Percentiles rank a stretch among this genome's conserved stretches.
Evolutionary conservation across 2,329 filamentous ascomycete species (phyloP).

Genomic region (Truncatella angustata): DNA sequence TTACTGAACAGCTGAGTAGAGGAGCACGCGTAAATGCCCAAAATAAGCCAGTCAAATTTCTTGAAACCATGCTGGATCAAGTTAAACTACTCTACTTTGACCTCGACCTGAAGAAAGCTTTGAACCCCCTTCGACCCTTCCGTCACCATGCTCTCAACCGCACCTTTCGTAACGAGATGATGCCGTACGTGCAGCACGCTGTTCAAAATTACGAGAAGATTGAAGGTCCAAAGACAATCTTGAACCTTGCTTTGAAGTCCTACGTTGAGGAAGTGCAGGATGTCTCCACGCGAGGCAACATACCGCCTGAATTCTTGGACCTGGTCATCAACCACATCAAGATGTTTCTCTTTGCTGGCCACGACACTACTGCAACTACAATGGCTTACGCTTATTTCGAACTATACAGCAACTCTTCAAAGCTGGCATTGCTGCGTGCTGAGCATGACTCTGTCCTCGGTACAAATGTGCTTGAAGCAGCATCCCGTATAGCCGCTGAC

Average conservation of each 20-base stretch:
- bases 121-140: conserved; percentile 20
- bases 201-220: conserved; percentile 22
- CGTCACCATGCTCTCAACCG: conserved; percentile 25
- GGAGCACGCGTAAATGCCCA: conserved; percentile 20
- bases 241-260: conserved; percentile 25
- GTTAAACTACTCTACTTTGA: conserved; percentile 18
- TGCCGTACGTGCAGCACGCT: conserved; percentile 23
- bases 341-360: conserved; percentile 29
- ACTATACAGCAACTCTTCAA: conserved; percentile 20
- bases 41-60: conserved; percentile 13
- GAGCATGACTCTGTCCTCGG: conserved; percentile 33
- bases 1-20: conserved; percentile 3
- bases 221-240: conserved; percentile 25
- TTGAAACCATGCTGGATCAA: conserved; percentile 19
- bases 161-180: conserved; percentile 22
- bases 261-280: conserved; percentile 15
- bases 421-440: conserved; percentile 20
- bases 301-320: conserved; percentile 19
- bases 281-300: not conserved
- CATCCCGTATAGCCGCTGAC: conserved; percentile 1
- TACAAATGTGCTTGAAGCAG: conserved; percentile 20
- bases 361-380: conserved; percentile 30
- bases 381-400: conserved; percentile 24
- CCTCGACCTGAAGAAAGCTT: conserved; percentile 15
- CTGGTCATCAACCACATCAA: conserved; percentile 16